phyloP scores from a whole-genome alignment of 2,329 filamentous ascomycete genomes.

The Zymoseptoria tritici region DNA sequence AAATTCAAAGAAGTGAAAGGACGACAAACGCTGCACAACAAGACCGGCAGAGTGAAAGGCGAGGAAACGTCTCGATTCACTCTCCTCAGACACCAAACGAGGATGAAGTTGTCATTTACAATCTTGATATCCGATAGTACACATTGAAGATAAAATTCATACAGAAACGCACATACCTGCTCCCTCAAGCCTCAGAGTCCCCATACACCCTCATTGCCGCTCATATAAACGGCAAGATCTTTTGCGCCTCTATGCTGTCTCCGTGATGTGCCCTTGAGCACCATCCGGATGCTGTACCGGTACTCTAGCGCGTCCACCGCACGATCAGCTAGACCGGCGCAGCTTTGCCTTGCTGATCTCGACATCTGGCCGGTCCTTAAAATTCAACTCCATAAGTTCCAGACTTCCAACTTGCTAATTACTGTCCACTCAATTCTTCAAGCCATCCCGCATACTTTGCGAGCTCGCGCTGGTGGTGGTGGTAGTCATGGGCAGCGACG shows the following conservation, averaged over 20 bases:
- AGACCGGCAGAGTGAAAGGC: background rate
- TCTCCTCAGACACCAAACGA: background rate
- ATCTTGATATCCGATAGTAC: background rate
- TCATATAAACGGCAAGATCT: background rate
- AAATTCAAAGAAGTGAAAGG: background rate
- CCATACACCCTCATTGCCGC: background rate
- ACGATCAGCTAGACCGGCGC: too few species aligned
- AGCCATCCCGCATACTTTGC: conserved; percentile 78
- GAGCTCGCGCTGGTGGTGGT: conserved; percentile 65
- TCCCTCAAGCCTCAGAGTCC: background rate
- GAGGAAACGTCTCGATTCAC: background rate
- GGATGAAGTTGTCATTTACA: background rate
- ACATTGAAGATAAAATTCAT: background rate
- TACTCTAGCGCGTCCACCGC: background rate
- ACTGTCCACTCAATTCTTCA: conserved; percentile 52
- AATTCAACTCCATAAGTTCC: background rate
- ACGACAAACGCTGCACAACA: background rate
- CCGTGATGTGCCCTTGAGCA: background rate
- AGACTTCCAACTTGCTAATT: background rate
- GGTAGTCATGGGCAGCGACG: conserved; percentile 46
- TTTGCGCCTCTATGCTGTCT: background rate
- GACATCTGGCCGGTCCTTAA: background rate
- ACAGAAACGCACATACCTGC: background rate
- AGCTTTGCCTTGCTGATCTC: background rate
- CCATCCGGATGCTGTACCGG: background rate